Percentiles rank a stretch among this genome's conserved stretches.
Conservation (phyloP, 805 yeast species). For the Grigorovia yakushimaensis region DNA sequence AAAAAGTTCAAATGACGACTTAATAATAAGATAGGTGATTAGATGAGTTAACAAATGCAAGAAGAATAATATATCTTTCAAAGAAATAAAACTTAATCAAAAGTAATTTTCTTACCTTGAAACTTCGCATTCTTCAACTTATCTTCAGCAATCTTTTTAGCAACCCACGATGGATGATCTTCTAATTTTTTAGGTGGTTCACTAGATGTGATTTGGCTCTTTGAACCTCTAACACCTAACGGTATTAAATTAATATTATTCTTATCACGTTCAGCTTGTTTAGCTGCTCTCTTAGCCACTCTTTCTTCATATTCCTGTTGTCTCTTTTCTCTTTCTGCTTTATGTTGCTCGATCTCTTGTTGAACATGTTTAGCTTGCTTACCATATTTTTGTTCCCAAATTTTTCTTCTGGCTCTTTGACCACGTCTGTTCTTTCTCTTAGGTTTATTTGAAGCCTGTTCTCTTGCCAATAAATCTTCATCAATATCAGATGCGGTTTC, state of each 20-base stretch:
- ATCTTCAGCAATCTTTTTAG: constrained; percentile 67
- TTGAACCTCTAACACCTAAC: constrained; percentile 5
- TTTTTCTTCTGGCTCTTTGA: constrained; percentile 91
- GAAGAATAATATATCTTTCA: not conserved
- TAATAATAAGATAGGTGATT: not conserved
- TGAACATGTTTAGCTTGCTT: constrained; percentile 70
- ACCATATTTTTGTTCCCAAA: constrained; percentile 92
- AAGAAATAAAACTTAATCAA: constrained; percentile 34
- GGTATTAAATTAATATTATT: constrained; percentile 9
- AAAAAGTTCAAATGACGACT: not conserved
- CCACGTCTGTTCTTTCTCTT: constrained; percentile 85
- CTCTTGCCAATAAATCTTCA: constrained; percentile 40
- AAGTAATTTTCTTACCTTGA: constrained; percentile 75
- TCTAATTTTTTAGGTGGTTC: constrained; percentile 5
- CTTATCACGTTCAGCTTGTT: constrained; percentile 30
- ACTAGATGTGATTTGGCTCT: constrained; percentile 7
- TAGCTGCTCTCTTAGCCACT: constrained; percentile 53
- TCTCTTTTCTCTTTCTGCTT: constrained; percentile 47
- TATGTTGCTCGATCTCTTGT: constrained; percentile 47
- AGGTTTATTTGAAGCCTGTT: constrained; percentile 29
- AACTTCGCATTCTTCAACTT: constrained; percentile 56
- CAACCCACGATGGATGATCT: constrained; percentile 96
- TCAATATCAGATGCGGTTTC: constrained; percentile 48
- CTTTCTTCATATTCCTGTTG: constrained; percentile 66
- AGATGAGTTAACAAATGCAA: not conserved